Base-by-base conservation (phyloP, 768 basidiomycete species). In the Galerina marginata region DNA sequence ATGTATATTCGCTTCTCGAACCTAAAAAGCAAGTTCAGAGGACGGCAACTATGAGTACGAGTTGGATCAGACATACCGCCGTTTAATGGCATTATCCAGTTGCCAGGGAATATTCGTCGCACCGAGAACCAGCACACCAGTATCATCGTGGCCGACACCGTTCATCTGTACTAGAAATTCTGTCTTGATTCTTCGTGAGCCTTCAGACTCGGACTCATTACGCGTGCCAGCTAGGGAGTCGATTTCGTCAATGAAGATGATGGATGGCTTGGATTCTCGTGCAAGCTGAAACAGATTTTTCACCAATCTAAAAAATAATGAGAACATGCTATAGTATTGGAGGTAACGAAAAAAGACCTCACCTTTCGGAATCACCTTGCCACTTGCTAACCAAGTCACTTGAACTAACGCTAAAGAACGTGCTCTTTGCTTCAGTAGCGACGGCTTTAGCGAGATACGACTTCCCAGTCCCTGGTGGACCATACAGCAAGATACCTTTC, bases 101-200 rank as follows among this genome's bases (percentile, higher is more conserved):
- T 95, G 93, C 96, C 96, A 99, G 2, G 97, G 97, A 54, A 99
- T 97, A 66, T 99, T 99, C 4, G 97, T 99, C 9, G 97, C 97
- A 33, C 96, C 97, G 20, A 99, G 84, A 9, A 99, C 95, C 16
- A 99, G 84, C 0, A 99, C 93, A 9, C 97, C 97, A 0, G 92
- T 92, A 74, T 97, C 96, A 60, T 99, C 97, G 69, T 98, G 94
- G 0, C 97, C 97, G 2, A 99, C 96, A 42, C 97, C 97, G 63
- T 99, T 94, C 95, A 99, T 99, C 72, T 98, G 94, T n/a, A 95
- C 93, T 50, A 95, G 79, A 65, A 95, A 96, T 75, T 98, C 96
- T 0, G 96, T 98, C 83, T 98, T 99, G 73, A 99, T 98, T 38
- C 96, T 85, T 65, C 96, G 79, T n/a, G 93, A 93, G 4, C 96